Evolutionary conservation across 2,329 filamentous ascomycete genomes (phyloP).

Genomic region (Colletotrichum sublineola): DNA sequence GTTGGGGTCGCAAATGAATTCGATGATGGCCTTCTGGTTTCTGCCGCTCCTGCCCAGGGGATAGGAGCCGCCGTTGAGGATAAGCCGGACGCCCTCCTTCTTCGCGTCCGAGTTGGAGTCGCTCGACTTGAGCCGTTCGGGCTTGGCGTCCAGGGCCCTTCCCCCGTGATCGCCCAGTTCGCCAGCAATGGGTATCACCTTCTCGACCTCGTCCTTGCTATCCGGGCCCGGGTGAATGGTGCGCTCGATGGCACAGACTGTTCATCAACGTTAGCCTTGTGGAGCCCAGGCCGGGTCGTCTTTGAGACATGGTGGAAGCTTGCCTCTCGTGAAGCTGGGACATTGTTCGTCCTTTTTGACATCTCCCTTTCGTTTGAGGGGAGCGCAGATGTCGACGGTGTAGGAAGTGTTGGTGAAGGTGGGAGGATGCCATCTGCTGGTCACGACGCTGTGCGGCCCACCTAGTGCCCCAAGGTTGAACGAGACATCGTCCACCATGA

Average conservation of each 20-base stretch:
- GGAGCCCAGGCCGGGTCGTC: not conserved
- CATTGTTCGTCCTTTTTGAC: constrained; percentile 71
- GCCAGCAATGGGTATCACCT: constrained; percentile 81
- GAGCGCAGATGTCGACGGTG: constrained; percentile 81
- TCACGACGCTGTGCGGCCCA: constrained; percentile 78
- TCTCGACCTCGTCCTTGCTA: constrained; percentile 62
- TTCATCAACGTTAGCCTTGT: constrained; percentile 21
- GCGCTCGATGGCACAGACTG: constrained; percentile 82
- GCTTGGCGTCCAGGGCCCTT: constrained; percentile 72
- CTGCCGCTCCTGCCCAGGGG: constrained; percentile 66
- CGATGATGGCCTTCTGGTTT: constrained; percentile 82
- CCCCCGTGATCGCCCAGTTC: constrained; percentile 72
- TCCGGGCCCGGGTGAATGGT: constrained; percentile 62
- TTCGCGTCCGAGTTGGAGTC: constrained; percentile 74
- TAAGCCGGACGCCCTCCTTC: constrained; percentile 79
- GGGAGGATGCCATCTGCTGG: constrained; percentile 65
- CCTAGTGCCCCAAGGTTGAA: constrained; percentile 75
- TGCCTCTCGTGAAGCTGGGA: constrained; percentile 77
- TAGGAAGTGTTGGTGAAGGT: constrained; percentile 81
- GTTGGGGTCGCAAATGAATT: constrained; percentile 84
- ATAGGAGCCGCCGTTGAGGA: constrained; percentile 72
- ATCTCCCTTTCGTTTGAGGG: constrained; percentile 73
- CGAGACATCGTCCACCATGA: constrained; percentile 68
- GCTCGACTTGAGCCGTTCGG: constrained; percentile 74
- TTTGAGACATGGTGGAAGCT: not conserved